Evolutionary conservation across 2,329 filamentous ascomycete species (phyloP).

Genomic region (Aspergillus carbonarius): DNA sequence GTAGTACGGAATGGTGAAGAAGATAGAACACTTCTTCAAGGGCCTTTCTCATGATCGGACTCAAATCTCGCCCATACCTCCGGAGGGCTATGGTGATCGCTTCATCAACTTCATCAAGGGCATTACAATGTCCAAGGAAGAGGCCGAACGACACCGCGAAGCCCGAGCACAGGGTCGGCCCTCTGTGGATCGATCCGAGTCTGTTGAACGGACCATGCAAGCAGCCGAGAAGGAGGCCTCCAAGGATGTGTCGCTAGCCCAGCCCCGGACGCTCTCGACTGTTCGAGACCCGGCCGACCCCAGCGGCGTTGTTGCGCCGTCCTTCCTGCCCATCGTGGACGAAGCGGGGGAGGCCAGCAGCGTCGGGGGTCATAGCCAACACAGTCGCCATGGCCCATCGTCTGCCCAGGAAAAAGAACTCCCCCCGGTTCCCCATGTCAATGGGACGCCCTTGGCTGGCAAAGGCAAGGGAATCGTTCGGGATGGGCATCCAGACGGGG

Average conservation of each 20-base stretch:
- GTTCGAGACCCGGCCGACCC: slow-evolving; percentile 60
- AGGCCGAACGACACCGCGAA: slow-evolving; percentile 59
- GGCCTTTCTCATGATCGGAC: slow-evolving; percentile 78
- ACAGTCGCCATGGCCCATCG: slow-evolving; percentile 41
- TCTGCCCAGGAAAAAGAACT: slow-evolving; percentile 31
- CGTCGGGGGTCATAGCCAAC: slow-evolving; percentile 59
- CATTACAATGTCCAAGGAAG: slow-evolving; percentile 86
- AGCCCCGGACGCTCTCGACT: slow-evolving; percentile 61
- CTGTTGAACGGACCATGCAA: slow-evolving; percentile 56
- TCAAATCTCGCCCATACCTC: slow-evolving; percentile 89
- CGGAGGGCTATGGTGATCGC: slow-evolving; percentile 85
- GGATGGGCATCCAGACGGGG: slow-evolving; percentile 6
- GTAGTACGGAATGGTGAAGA: slow-evolving; percentile 91
- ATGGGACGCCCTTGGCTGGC: slow-evolving; percentile 12
- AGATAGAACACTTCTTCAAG: slow-evolving; percentile 96
- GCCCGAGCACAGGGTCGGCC: slow-evolving; percentile 27
- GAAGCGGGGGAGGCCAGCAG: slow-evolving; percentile 79
- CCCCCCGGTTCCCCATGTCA: slow-evolving; percentile 25
- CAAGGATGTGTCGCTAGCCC: slow-evolving; percentile 61
- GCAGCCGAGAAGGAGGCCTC: slow-evolving; percentile 62
- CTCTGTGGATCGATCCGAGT: slow-evolving; percentile 35
- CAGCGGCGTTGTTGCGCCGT: slow-evolving; percentile 51
- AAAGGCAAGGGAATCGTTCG: slow-evolving; percentile 27
- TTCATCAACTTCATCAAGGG: slow-evolving; percentile 90
- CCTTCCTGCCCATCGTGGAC: slow-evolving; percentile 78